Base-by-base conservation (phyloP, 1,284 basidiomycete species). In the Malassezia japonica region DNA sequence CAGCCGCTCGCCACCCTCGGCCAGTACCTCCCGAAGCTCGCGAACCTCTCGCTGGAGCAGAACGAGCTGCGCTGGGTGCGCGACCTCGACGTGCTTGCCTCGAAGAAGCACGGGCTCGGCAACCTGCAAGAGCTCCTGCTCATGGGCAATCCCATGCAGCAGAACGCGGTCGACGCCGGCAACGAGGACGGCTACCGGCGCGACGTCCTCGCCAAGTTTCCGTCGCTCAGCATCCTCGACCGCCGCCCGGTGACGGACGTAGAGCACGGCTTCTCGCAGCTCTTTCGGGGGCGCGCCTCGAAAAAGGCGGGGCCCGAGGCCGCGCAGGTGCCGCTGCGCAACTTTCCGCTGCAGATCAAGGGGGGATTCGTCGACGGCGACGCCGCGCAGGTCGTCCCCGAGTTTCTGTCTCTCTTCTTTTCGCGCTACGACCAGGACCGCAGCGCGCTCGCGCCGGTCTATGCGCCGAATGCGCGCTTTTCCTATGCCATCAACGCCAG, bases 401-500 rank as follows among this genome's bases (percentile, higher is more conserved):
- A 78, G 56, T 91, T 91, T 76, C 79, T 90, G 44, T 78, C 81
- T 59, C 81, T 84, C 27, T 48, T 18, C 74, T 92, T 94, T 75
- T 79, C 82, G 3, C 74, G 83, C 1, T 92, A 86, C 72, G 92
- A 98, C 74, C 78, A 77, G 24, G 81, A 86, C 60, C 82, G 92
- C 23, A 74, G 77, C 0, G 76, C 79, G 2, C 79, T 94, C 6
- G 64, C 81, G 31, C 78, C 84, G 39, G 87, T 79, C 6, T 98
- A 96, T 72, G 82, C 86, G 55, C 81, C 85, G 0, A 77, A 80
- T 32, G 86, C 91, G 12, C 89, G 87, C 9, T 90, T 95, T 68
- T 92, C 90, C 0, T 84, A 84, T 72, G 83, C 84, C 12, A 80
- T 82, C 61, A 89, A 90, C 71, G 89, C 89, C 2, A 72, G 78